Evolutionary conservation across 2,329 filamentous ascomycete genomes (phyloP).

Genomic region (Periconia sp.): DNA sequence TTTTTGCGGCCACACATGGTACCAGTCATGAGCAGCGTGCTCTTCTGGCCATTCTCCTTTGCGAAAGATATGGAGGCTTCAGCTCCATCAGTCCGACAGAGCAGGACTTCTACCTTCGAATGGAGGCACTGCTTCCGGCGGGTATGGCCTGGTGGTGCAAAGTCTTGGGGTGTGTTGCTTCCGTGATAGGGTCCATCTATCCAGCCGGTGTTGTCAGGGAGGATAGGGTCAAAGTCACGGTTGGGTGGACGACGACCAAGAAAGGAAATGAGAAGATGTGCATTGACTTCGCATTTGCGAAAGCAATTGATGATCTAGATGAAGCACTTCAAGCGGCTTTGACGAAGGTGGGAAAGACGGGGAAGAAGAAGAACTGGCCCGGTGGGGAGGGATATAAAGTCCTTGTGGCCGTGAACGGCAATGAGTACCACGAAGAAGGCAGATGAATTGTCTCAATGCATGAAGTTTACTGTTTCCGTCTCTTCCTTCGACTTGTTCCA

Average conservation of each 20-base stretch:
- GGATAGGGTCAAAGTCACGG: slow-evolving; percentile 36
- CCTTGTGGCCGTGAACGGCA: slow-evolving; percentile 33
- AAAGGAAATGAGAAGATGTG: slow-evolving; percentile 38
- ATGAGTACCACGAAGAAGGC: slow-evolving; percentile 22
- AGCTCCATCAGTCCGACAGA: slow-evolving; percentile 64
- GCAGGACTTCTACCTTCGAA: slow-evolving; percentile 58
- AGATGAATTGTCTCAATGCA: not conserved
- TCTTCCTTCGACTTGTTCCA: not conserved
- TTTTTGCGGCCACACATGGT: slow-evolving; percentile 72
- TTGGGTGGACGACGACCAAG: slow-evolving; percentile 32
- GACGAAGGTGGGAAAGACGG: slow-evolving; percentile 41
- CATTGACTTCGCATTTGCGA: slow-evolving; percentile 32
- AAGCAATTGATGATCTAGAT: slow-evolving; percentile 35
- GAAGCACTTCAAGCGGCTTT: slow-evolving; percentile 39
- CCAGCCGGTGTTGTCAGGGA: slow-evolving; percentile 61
- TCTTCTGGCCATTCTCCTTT: slow-evolving; percentile 72
- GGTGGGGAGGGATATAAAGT: slow-evolving; percentile 37
- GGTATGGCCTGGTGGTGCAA: slow-evolving; percentile 69
- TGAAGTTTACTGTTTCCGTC: not conserved
- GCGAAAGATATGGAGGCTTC: slow-evolving; percentile 72
- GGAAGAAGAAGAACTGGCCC: slow-evolving; percentile 50
- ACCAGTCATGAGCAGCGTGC: slow-evolving; percentile 75
- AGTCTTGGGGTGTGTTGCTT: slow-evolving; percentile 67
- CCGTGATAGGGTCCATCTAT: slow-evolving; percentile 64
- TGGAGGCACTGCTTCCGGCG: slow-evolving; percentile 60